Evolutionary conservation across 306 rosid species (phyloP).

Genomic region (Lathyrus oleraceus): DNA sequence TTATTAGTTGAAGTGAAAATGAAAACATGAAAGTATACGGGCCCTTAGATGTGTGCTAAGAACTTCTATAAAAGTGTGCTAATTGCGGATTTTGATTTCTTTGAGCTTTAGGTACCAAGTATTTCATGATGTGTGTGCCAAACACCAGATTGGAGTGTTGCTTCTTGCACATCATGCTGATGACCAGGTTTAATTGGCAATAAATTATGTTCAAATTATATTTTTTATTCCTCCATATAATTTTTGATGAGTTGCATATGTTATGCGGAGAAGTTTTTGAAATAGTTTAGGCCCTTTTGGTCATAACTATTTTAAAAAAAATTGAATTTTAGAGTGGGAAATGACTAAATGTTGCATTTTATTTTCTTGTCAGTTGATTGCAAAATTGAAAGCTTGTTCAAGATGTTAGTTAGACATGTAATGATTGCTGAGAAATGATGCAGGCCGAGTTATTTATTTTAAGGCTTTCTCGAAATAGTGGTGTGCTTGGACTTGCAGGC

Average conservation of each 20-base stretch:
- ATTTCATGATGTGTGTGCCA: conserved; percentile 71
- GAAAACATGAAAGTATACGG: neutral
- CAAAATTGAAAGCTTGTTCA: conserved; percentile 37
- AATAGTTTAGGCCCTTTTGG: conserved; percentile 11
- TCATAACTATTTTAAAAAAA: neutral
- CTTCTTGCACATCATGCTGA: conserved; percentile 93
- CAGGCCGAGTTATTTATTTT: conserved; percentile 96
- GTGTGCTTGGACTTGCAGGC: conserved; percentile 98
- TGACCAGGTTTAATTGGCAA: conserved; percentile 69
- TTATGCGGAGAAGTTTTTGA: conserved; percentile 18
- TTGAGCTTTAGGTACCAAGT: conserved; percentile 61
- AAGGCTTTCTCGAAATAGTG: conserved; percentile 86
- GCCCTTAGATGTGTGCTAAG: neutral
- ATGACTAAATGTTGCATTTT: conserved; percentile 23
- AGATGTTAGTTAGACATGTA: conserved; percentile 52
- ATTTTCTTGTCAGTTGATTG: conserved; percentile 35
- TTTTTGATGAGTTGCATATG: conserved; percentile 21
- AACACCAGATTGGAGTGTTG: conserved; percentile 64
- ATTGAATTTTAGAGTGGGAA: conserved; percentile 24
- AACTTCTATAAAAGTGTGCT: conserved; percentile 27
- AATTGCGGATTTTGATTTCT: conserved; percentile 11
- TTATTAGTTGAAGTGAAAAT: neutral
- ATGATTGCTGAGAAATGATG: conserved; percentile 64
- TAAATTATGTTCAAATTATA: neutral
- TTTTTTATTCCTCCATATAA: conserved; percentile 13